Conservation (phyloP, 306 rosid species). For the Dalbergia cochinchinensis region DNA sequence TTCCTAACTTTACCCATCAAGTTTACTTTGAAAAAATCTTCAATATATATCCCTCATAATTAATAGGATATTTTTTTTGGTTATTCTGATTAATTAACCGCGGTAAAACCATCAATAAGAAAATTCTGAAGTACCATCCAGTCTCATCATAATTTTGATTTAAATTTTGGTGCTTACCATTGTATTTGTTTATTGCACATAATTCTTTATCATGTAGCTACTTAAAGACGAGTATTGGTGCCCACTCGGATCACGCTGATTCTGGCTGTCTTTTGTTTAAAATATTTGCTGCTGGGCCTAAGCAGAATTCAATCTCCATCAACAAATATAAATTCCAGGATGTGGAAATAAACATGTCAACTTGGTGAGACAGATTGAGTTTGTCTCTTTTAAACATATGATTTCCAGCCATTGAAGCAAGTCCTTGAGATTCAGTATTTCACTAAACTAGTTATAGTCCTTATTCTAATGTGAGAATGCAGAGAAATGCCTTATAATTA, state of each 20-base stretch:
- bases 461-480: constrained; percentile 6
- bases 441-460: constrained; percentile 45
- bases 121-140: background rate
- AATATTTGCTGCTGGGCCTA: background rate
- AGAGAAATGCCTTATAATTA: background rate
- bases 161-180: background rate
- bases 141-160: background rate
- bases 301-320: constrained; percentile 30
- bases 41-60: background rate
- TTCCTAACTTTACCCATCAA: constrained; percentile 34
- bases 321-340: constrained; percentile 15
- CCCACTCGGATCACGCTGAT: background rate
- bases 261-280: constrained; percentile 5
- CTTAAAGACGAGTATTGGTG: background rate
- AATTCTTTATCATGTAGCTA: background rate
- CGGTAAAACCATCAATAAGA: background rate
- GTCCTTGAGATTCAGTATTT: constrained; percentile 68
- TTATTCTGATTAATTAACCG: background rate
- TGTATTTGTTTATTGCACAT: background rate
- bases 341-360: constrained; percentile 37
- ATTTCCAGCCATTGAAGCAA: constrained; percentile 39
- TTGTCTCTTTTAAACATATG: constrained; percentile 23
- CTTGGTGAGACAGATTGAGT: constrained; percentile 8
- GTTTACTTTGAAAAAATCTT: background rate
- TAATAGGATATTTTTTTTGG: background rate